Evolutionary conservation across 208 protist genomes (phyloP).

Genomic region (Naegleria fowleri): DNA sequence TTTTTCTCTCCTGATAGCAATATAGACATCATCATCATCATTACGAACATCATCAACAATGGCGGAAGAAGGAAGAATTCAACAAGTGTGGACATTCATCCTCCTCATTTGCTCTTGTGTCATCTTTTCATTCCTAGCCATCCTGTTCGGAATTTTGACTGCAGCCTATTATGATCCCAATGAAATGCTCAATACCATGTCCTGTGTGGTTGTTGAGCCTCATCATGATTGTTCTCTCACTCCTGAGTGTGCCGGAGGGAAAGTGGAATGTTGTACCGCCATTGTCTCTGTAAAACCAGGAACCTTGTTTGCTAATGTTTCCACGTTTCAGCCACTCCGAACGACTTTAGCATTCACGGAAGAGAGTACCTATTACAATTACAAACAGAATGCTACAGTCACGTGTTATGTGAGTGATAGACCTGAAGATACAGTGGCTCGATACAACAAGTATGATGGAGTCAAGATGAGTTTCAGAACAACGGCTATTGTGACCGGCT

Average conservation of each 20-base stretch:
- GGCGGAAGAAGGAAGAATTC: not conserved
- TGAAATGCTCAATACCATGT: not conserved
- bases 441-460: not conserved
- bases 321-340: not conserved
- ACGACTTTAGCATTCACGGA: not conserved
- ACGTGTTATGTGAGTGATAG: not conserved
- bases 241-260: not conserved
- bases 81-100: not conserved
- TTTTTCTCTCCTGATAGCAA: not conserved
- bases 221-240: not conserved
- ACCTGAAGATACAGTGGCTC: not conserved
- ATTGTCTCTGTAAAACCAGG: not conserved
- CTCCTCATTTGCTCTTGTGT: not conserved
- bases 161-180: not conserved
- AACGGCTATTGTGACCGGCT: not conserved
- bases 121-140: not conserved
- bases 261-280: not conserved
- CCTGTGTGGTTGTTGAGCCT: not conserved
- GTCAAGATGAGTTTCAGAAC: not conserved
- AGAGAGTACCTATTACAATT: not conserved
- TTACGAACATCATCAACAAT: not conserved
- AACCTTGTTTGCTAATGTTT: not conserved
- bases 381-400: not conserved
- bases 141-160: not conserved
- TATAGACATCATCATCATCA: not conserved